Evolutionary conservation across 2,329 filamentous ascomycete genomes (phyloP).

Genomic region (Ceratocystis lukuohia): DNA sequence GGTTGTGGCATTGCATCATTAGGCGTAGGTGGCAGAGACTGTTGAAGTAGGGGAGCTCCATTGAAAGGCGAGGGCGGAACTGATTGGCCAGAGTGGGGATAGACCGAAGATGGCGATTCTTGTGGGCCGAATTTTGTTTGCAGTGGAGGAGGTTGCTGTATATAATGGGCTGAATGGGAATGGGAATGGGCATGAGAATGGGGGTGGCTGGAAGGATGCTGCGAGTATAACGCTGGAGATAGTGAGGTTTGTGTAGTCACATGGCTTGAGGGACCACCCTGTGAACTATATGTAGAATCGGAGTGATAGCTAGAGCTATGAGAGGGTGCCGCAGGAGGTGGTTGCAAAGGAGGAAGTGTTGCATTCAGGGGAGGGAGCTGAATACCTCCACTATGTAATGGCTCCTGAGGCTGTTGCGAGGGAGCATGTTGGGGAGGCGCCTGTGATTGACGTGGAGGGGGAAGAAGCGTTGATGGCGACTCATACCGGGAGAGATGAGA

Average conservation of each 20-base stretch:
- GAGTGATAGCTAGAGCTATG: constrained; percentile 16
- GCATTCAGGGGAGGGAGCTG: constrained; percentile 6
- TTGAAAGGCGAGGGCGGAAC: constrained; percentile 9
- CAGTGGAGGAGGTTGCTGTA: constrained; percentile 11
- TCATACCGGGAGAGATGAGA: background rate
- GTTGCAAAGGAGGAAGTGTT: constrained; percentile 10
- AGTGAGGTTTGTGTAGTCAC: background rate
- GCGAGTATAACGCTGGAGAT: background rate
- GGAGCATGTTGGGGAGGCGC: constrained; percentile 17
- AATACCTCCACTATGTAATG: background rate
- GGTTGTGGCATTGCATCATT: constrained; percentile 1
- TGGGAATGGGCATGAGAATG: constrained; percentile 5
- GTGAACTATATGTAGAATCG: constrained; percentile 7
- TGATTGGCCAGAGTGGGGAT: constrained; percentile 3
- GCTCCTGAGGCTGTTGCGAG: background rate
- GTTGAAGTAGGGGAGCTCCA: background rate
- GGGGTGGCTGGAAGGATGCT: background rate
- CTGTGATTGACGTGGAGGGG: constrained; percentile 5
- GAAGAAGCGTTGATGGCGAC: background rate
- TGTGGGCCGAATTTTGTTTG: constrained; percentile 9
- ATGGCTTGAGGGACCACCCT: background rate
- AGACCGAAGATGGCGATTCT: background rate
- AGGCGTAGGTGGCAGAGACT: background rate
- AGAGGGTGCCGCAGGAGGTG: constrained; percentile 13
- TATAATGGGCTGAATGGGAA: constrained; percentile 8